Conservation (phyloP, 106 monocot species). For the Chionographis japonica region DNA sequence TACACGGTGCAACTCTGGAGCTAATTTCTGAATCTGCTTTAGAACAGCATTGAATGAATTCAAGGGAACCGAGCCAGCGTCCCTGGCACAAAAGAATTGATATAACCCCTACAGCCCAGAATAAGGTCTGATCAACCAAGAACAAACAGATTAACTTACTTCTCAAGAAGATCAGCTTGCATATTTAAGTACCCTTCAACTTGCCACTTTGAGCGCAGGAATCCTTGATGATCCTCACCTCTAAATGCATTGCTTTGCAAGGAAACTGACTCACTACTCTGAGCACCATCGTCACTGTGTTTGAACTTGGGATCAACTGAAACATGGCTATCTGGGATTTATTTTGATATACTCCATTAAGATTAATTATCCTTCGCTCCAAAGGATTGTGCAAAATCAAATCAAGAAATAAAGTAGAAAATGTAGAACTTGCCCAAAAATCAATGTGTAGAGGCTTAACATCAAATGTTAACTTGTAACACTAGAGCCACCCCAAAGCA, state of each 20-base stretch:
- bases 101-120: neutral
- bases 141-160: slow-evolving; percentile 30
- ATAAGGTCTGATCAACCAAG: neutral
- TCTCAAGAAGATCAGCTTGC: slow-evolving; percentile 93
- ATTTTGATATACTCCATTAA: neutral
- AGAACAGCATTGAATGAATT: slow-evolving; percentile 59
- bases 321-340: slow-evolving; percentile 21
- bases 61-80: slow-evolving; percentile 59
- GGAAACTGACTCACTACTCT: slow-evolving; percentile 14
- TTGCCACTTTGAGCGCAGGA: slow-evolving; percentile 81
- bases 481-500: too few relatives aligned
- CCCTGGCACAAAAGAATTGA: slow-evolving; percentile 38
- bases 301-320: slow-evolving; percentile 24
- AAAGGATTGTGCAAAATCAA: neutral
- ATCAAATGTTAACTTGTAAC: too few relatives aligned
- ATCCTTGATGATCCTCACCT: slow-evolving; percentile 48
- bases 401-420: neutral
- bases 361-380: neutral
- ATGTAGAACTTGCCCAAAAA: too few relatives aligned
- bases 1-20: slow-evolving; percentile 90
- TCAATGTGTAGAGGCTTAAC: too few relatives aligned
- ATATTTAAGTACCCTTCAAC: slow-evolving; percentile 78
- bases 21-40: slow-evolving; percentile 68
- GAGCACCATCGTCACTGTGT: slow-evolving; percentile 11
- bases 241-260: slow-evolving; percentile 23